Evolutionary conservation across 2,329 filamentous ascomycete species (phyloP).

Genomic region (Penicillium oxalicum): DNA sequence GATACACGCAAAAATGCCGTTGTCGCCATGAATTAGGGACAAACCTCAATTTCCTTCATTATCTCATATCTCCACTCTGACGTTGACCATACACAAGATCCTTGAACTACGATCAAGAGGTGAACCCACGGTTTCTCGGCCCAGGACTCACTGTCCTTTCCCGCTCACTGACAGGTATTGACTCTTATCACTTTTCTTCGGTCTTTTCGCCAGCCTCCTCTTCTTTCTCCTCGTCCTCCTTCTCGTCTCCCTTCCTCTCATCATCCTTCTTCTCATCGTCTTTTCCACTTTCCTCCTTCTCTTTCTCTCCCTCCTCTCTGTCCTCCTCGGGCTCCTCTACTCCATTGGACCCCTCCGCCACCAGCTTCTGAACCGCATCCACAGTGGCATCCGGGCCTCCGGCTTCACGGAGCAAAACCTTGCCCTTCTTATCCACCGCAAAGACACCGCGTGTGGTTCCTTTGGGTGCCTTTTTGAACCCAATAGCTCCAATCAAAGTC

Average conservation of each 20-base stretch:
- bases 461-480: conserved; percentile 77
- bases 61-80: too few species aligned
- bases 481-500: conserved; percentile 75
- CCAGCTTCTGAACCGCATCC: conserved; percentile 66
- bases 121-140: too few species aligned
- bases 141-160: too few species aligned
- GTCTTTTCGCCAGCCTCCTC: conserved; percentile 6
- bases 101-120: too few species aligned
- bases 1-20: too few species aligned
- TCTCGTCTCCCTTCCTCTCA: too few species aligned
- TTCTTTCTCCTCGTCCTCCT: conserved; percentile 7
- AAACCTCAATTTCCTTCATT: too few species aligned
- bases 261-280: too few species aligned
- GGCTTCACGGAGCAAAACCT: conserved; percentile 66
- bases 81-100: too few species aligned
- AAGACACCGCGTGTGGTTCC: conserved; percentile 84
- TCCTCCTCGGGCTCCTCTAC: neutral
- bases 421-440: conserved; percentile 73
- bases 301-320: conserved; percentile 1
- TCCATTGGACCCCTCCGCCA: conserved; percentile 42
- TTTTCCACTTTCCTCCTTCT: neutral
- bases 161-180: too few species aligned
- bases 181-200: conserved; percentile 2
- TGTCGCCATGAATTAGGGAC: too few species aligned
- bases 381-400: conserved; percentile 75